Conservation (phyloP, 306 rosid species). For the Dalbergia cultrata region DNA sequence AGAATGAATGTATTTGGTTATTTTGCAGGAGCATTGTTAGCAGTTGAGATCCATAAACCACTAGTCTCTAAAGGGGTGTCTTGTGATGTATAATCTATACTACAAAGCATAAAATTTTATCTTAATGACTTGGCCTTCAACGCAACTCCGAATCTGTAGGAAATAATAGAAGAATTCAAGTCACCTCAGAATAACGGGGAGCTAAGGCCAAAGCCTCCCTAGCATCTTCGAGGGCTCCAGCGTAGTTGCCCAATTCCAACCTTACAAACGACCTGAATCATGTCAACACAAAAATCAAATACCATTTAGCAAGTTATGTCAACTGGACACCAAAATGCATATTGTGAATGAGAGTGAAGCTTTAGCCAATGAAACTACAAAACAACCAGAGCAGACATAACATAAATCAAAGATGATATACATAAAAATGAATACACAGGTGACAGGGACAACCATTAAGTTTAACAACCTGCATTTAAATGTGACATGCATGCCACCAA, state of each 20-base stretch:
- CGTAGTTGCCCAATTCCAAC: conserved; percentile 69
- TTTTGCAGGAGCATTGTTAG: not conserved
- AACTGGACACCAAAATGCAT: conserved; percentile 19
- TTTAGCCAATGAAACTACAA: not conserved
- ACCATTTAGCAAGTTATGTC: conserved; percentile 6
- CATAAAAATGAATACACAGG: not conserved
- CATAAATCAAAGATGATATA: not conserved
- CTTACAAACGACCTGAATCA: conserved; percentile 74
- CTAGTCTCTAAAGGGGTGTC: conserved; percentile 30
- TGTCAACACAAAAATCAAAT: conserved; percentile 21
- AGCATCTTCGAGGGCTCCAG: conserved; percentile 82
- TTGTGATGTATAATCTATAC: not conserved
- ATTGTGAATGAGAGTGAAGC: not conserved
- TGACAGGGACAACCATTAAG: not conserved
- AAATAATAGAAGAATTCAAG: conserved; percentile 17
- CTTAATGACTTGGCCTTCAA: conserved; percentile 25
- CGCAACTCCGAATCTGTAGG: conserved; percentile 1
- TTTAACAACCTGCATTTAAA: conserved; percentile 73
- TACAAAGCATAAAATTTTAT: conserved; percentile 1
- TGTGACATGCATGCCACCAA: conserved; percentile 74
- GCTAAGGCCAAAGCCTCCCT: conserved; percentile 69
- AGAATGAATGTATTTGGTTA: not conserved
- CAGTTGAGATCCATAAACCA: conserved; percentile 4
- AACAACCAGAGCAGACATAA: not conserved
- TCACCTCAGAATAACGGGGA: conserved; percentile 78